Evolutionary conservation across 257 asterid species (phyloP), one percentile per base, ranked within the genome.

Genomic region (Euphrasia confusa): DNA sequence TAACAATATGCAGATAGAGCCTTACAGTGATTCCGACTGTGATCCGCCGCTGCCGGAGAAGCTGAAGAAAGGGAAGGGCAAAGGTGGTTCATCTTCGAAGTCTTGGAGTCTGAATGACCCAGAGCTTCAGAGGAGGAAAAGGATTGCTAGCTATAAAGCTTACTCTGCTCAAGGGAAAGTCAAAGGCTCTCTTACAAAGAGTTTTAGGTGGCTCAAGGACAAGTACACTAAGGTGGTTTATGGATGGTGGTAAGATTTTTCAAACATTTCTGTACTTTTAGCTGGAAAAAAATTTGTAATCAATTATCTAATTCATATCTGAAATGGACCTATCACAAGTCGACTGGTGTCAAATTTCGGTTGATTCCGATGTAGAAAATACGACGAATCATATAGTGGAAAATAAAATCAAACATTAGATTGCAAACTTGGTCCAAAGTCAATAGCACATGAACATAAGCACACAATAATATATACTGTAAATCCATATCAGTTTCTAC

Each of bases 121-220:
- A 0, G 85, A 80, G 74, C 50, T 80, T 53, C 85, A 77, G 77
- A 74, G 82, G 75, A 80, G 68, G 71, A 80, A 67, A 64, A 80
- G 85, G 64, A 72, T 77, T 35, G 85, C 82, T 14, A 71, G 78
- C 78, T 80, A 80, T 28, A 80, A 77, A 59, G 78, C 68, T 15
- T 80, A 77, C 69, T 28, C 78, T 10, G 85, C 74, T 56, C 80
- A 80, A 67, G 82, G 77, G 2, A 80, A 76, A 77, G 75, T 80
- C 64, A 77, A 77, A 47, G 80, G 80, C 10, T 77, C 82, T 69
- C 74, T 80, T 10, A 74, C 75, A 47, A 80, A 59, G 73, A 80
- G 85, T 58, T 71, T 80, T 58, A 71, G 80, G 77, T 80, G 82
- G 82, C 57, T 77, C 64, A 80, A 77, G 62, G 72, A 77, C 64